These are phyloP conservation scores for Nitzschia palea DNA, from an alignment of 108 stramenopile species.

Conservation along the genomic window DNA sequence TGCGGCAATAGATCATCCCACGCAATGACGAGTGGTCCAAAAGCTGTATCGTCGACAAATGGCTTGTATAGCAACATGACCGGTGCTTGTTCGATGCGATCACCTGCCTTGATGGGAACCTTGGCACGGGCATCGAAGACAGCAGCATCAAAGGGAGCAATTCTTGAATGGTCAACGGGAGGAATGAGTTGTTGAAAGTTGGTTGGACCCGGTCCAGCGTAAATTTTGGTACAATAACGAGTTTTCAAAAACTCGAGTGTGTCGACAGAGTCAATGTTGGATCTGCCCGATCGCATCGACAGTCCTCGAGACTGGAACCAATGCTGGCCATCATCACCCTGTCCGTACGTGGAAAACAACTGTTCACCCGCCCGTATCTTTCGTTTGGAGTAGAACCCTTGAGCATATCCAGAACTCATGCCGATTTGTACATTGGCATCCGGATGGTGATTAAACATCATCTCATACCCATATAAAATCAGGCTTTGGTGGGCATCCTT, in stretches of 20 bases:
- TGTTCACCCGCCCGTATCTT: constrained; percentile 35
- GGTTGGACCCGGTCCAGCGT: constrained; percentile 18
- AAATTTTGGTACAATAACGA: constrained; percentile 39
- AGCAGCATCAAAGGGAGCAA: constrained; percentile 38
- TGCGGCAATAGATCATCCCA: constrained; percentile 32
- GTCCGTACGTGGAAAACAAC: constrained; percentile 30
- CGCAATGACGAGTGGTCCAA: constrained; percentile 31
- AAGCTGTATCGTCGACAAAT: constrained; percentile 12
- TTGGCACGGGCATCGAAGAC: constrained; percentile 34
- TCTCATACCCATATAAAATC: constrained; percentile 32
- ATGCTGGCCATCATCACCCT: constrained; percentile 11
- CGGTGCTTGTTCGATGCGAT: constrained; percentile 28
- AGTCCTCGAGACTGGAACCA: constrained; percentile 39
- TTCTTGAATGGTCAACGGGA: constrained; percentile 12
- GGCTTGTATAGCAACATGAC: constrained; percentile 27
- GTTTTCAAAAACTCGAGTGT: constrained; percentile 10
- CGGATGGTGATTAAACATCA: constrained; percentile 46
- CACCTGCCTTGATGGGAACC: constrained; percentile 23
- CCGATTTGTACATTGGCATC: background rate
- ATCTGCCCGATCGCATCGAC: background rate
- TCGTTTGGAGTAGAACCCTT: background rate
- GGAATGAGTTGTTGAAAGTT: constrained; percentile 5
- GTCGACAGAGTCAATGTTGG: constrained; percentile 10
- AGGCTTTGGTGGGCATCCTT: background rate
- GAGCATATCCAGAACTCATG: constrained; percentile 4